Evolutionary conservation across 805 yeast species (phyloP).

Genomic region (Candida suzukii): DNA sequence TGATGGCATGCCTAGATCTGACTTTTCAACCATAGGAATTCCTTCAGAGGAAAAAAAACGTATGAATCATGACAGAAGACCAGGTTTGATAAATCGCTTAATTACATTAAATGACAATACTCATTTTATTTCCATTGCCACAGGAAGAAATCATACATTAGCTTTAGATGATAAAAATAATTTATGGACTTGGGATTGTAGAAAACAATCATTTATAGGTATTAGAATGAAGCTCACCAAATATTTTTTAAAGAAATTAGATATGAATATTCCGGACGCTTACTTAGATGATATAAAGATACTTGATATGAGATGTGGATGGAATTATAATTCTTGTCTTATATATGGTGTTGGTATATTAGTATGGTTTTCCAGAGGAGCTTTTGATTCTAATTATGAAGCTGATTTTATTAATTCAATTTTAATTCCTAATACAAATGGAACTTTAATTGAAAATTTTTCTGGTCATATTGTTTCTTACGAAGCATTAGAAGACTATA

Average conservation of each 20-base stretch:
- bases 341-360: slow-evolving; percentile 46
- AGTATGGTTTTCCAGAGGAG: slow-evolving; percentile 41
- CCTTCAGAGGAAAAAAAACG: slow-evolving; percentile 31
- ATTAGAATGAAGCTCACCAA: slow-evolving; percentile 31
- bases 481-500: slow-evolving; percentile 42
- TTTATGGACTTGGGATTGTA: slow-evolving; percentile 59
- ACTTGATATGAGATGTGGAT: slow-evolving; percentile 53
- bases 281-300: slow-evolving; percentile 22
- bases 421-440: slow-evolving; percentile 14
- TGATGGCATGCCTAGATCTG: slow-evolving; percentile 16
- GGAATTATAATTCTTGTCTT: slow-evolving; percentile 52
- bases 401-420: slow-evolving; percentile 15
- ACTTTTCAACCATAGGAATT: slow-evolving; percentile 29
- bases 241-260: slow-evolving; percentile 11
- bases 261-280: not conserved
- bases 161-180: slow-evolving; percentile 45
- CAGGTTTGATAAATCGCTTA: not conserved
- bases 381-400: too few relatives aligned
- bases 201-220: slow-evolving; percentile 31
- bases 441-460: slow-evolving; percentile 5
- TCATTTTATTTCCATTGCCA: slow-evolving; percentile 10
- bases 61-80: not conserved
- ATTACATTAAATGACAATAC: slow-evolving; percentile 3
- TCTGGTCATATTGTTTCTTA: slow-evolving; percentile 41
- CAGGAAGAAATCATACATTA: slow-evolving; percentile 61